Conservation (phyloP, 2,329 filamentous ascomycete genomes). For the Orbilia oligospora region DNA sequence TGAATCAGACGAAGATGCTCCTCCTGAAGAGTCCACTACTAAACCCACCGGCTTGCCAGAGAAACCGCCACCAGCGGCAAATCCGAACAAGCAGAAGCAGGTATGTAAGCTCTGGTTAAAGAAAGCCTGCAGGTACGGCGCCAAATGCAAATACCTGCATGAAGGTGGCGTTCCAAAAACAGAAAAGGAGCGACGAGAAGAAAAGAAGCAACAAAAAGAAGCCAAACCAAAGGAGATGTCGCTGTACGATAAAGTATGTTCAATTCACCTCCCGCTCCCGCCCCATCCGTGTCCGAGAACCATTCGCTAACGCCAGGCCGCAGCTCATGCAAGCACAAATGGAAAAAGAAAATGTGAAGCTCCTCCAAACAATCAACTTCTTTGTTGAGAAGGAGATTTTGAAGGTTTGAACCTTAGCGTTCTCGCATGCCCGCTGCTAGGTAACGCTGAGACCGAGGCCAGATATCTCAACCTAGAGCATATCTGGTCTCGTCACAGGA, state of each 20-base stretch:
- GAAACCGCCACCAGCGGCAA: slow-evolving; percentile 44
- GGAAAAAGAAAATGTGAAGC: slow-evolving; percentile 59
- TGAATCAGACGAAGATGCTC: slow-evolving; percentile 56
- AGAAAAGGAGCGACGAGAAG: slow-evolving; percentile 55
- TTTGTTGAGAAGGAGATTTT: slow-evolving; percentile 55
- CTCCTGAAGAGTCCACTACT: slow-evolving; percentile 46
- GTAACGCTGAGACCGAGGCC: not conserved
- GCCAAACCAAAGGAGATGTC: slow-evolving; percentile 52
- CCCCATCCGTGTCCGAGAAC: not conserved
- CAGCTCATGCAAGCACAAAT: slow-evolving; percentile 59
- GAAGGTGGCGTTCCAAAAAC: slow-evolving; percentile 58
- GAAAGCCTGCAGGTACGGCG: slow-evolving; percentile 57
- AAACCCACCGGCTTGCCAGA: slow-evolving; percentile 55
- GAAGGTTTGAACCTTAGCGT: slow-evolving; percentile 35
- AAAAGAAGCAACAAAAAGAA: slow-evolving; percentile 58
- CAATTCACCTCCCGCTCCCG: not conserved
- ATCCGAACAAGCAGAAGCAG: slow-evolving; percentile 54
- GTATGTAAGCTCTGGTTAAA: slow-evolving; percentile 58
- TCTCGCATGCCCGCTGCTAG: slow-evolving; percentile 1
- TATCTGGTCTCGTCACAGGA: not conserved
- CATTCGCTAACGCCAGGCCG: slow-evolving; percentile 15
- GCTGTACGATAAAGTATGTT: slow-evolving; percentile 56
- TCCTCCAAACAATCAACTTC: slow-evolving; percentile 56
- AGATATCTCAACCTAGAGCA: not conserved
- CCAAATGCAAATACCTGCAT: slow-evolving; percentile 59